Evolutionary conservation across 2,329 filamentous ascomycete genomes (phyloP).

Genomic region (Cadophora gregata): DNA sequence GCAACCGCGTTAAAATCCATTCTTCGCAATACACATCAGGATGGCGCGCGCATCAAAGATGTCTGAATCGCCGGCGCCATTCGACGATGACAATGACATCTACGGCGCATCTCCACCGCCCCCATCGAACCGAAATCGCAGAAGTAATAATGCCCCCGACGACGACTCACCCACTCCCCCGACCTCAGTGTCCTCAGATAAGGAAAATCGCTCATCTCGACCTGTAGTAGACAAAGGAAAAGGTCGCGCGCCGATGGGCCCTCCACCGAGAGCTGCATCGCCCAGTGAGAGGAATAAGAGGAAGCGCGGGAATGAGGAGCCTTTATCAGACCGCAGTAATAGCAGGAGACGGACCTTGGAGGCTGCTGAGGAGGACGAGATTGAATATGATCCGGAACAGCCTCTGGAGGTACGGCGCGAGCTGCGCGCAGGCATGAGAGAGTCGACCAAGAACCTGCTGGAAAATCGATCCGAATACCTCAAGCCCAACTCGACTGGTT

Average conservation of each 20-base stretch:
- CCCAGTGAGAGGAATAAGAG: slow-evolving; percentile 33
- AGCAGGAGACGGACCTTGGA: slow-evolving; percentile 37
- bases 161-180: slow-evolving; percentile 43
- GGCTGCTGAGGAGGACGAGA: slow-evolving; percentile 34
- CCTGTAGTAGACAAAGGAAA: slow-evolving; percentile 50
- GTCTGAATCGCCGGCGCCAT: slow-evolving; percentile 40
- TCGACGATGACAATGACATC: slow-evolving; percentile 42
- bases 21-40: slow-evolving; percentile 3
- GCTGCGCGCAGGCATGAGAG: slow-evolving; percentile 72
- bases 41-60: slow-evolving; percentile 36
- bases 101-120: slow-evolving; percentile 42
- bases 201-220: slow-evolving; percentile 51
- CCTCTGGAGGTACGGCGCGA: slow-evolving; percentile 73
- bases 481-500: slow-evolving; percentile 65
- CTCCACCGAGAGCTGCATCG: slow-evolving; percentile 30
- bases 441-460: slow-evolving; percentile 62
- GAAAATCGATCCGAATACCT: slow-evolving; percentile 78
- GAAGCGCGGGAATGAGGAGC: slow-evolving; percentile 37
- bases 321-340: slow-evolving; percentile 29
- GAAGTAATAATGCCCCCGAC: slow-evolving; percentile 26
- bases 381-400: slow-evolving; percentile 82
- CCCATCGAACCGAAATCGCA: slow-evolving; percentile 31
- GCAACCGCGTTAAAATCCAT: slow-evolving; percentile 6
- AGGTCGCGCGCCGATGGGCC: slow-evolving; percentile 47
- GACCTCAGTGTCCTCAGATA: slow-evolving; percentile 51